A percentile compares a stretch with the other conserved stretches of the same genome.
Conservation (phyloP, 441 rosid genomes). For the Eutrema salsugineum region DNA sequence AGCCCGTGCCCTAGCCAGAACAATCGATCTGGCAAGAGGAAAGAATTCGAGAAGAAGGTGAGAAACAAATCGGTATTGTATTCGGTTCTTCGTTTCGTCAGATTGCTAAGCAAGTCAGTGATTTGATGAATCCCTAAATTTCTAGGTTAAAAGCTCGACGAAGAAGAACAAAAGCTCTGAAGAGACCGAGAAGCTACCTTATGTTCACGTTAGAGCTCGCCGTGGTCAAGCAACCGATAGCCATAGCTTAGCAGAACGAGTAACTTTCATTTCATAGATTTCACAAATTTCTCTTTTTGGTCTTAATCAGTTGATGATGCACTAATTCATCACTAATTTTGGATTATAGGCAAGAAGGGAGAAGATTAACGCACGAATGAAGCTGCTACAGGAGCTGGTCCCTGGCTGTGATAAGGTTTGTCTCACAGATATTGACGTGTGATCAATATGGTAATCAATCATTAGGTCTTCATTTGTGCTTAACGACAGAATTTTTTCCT, state of each 20-base stretch:
- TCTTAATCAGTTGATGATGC: conserved; percentile 12
- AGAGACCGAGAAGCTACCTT: conserved; percentile 78
- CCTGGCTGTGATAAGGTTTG: conserved; percentile 61
- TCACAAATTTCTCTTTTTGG: neutral
- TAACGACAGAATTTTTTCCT: conserved; percentile 24
- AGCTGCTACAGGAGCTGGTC: conserved; percentile 68
- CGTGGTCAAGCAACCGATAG: conserved; percentile 99
- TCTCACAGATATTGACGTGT: conserved; percentile 11
- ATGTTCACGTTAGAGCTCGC: conserved; percentile 96
- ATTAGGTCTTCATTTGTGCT: conserved; percentile 33
- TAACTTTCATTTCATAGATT: conserved; percentile 29
- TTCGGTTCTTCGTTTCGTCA: neutral
- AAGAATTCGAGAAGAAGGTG: conserved; percentile 80
- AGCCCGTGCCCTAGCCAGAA: conserved; percentile 9
- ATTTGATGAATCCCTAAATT: neutral
- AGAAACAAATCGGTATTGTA: neutral
- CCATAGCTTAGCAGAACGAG: conserved; percentile 99
- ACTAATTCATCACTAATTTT: conserved; percentile 21
- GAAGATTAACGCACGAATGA: conserved; percentile 68
- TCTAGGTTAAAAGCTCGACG: conserved; percentile 63
- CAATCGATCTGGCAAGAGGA: conserved; percentile 57
- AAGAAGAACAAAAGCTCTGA: conserved; percentile 79
- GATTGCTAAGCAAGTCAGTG: neutral
- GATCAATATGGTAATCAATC: conserved; percentile 37
- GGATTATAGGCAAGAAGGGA: conserved; percentile 56